phyloP scores from a whole-genome alignment of 2,329 filamentous ascomycete species.

The Fusarium pseudocircinatum region DNA sequence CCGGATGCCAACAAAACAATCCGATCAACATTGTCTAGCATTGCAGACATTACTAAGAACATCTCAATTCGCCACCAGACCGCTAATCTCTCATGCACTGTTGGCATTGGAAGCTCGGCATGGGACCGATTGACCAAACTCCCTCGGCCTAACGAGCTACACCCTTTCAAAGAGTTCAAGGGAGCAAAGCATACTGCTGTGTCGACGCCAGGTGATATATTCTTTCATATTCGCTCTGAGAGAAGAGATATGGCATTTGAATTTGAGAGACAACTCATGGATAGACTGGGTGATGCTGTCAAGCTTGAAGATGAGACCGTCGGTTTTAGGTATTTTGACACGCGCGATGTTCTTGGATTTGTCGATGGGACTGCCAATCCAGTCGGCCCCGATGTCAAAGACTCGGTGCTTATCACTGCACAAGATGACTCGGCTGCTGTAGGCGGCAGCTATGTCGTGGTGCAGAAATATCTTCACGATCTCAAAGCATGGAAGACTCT shows the following conservation, averaged over 20 bases:
- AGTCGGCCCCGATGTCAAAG: slow-evolving; percentile 54
- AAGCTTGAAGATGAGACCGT: slow-evolving; percentile 61
- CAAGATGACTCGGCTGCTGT: slow-evolving; percentile 50
- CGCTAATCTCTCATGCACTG: slow-evolving; percentile 59
- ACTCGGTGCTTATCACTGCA: slow-evolving; percentile 55
- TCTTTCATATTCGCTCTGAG: slow-evolving; percentile 68
- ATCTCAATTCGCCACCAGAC: slow-evolving; percentile 60
- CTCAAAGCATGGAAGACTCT: slow-evolving; percentile 58
- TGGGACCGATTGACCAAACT: slow-evolving; percentile 59
- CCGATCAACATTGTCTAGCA: slow-evolving; percentile 54
- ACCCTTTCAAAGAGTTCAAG: slow-evolving; percentile 57
- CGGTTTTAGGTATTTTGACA: slow-evolving; percentile 69
- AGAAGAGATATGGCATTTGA: slow-evolving; percentile 67
- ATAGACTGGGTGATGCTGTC: slow-evolving; percentile 58
- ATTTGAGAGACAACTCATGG: slow-evolving; percentile 65
- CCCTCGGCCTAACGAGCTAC: slow-evolving; percentile 61
- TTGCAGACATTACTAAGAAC: slow-evolving; percentile 61
- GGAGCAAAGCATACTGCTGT: slow-evolving; percentile 61
- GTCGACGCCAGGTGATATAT: slow-evolving; percentile 64
- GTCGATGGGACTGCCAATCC: slow-evolving; percentile 70
- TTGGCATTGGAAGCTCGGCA: slow-evolving; percentile 61
- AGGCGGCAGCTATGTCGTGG: slow-evolving; percentile 67
- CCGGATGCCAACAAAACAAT: slow-evolving; percentile 52
- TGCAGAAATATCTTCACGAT: slow-evolving; percentile 68
- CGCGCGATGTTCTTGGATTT: slow-evolving; percentile 67